Evolutionary conservation across 768 basidiomycete genomes (phyloP).

Genomic region (Russula sp.): DNA sequence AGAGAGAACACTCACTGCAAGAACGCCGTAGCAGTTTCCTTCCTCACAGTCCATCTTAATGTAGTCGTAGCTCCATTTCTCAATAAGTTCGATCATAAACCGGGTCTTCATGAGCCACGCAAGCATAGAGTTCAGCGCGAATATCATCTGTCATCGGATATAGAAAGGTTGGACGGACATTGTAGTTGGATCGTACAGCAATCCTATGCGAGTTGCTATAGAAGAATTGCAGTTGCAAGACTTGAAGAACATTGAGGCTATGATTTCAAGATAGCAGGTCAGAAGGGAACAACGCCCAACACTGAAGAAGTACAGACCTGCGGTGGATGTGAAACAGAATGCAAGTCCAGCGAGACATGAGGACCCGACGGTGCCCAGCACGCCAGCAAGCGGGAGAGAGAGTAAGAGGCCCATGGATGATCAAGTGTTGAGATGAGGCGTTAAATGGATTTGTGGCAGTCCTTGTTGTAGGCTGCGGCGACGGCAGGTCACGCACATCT

Average conservation of each 20-base stretch:
- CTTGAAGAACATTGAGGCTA: slow-evolving; percentile 96
- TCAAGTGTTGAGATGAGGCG: neutral
- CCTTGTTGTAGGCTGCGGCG: no score
- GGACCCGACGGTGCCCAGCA: slow-evolving; percentile 66
- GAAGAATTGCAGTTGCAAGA: slow-evolving; percentile 99
- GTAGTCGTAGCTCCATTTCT: slow-evolving; percentile 94
- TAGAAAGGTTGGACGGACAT: neutral
- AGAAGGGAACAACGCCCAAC: slow-evolving; percentile 19
- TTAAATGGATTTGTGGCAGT: neutral
- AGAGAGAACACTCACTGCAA: slow-evolving; percentile 64
- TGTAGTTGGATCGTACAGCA: slow-evolving; percentile 53
- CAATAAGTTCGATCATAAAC: slow-evolving; percentile 78
- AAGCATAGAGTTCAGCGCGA: slow-evolving; percentile 90
- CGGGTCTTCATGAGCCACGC: slow-evolving; percentile 97
- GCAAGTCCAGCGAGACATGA: slow-evolving; percentile 82
- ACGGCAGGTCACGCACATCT: no score
- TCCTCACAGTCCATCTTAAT: slow-evolving; percentile 96
- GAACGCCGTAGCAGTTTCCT: slow-evolving; percentile 93
- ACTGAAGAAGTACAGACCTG: slow-evolving; percentile 49
- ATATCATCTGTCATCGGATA: slow-evolving; percentile 67
- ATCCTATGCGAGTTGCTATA: slow-evolving; percentile 94
- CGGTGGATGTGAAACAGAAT: slow-evolving; percentile 84
- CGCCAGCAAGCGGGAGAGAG: slow-evolving; percentile 68
- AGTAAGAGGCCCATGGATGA: slow-evolving; percentile 65
- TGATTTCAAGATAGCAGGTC: slow-evolving; percentile 22